Conservation (phyloP, 805 yeast genomes). For the Wickerhamia fluorescens region DNA sequence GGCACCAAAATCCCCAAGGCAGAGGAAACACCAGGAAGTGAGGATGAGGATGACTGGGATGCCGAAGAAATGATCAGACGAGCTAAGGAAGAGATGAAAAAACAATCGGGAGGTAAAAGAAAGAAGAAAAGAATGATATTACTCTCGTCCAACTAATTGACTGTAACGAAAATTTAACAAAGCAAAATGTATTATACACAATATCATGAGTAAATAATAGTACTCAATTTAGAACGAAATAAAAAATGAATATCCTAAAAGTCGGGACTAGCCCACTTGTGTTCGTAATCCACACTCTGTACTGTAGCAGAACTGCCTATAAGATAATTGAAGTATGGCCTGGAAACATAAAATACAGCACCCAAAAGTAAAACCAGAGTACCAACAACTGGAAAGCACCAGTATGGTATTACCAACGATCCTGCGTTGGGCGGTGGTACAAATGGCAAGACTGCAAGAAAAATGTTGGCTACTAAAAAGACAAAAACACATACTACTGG, state of each 20-base stretch:
- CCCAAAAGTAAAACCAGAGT: slow-evolving; percentile 39
- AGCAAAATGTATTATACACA: too few species aligned
- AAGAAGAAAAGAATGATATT: slow-evolving; percentile 41
- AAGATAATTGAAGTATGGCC: slow-evolving; percentile 6
- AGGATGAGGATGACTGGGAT: slow-evolving; percentile 39
- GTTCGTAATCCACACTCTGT: too few species aligned
- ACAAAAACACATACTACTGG: slow-evolving; percentile 25
- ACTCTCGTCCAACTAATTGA: slow-evolving; percentile 15
- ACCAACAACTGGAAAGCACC: slow-evolving; percentile 53
- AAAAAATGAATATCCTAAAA: too few species aligned
- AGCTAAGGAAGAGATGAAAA: slow-evolving; percentile 41
- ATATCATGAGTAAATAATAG: too few species aligned
- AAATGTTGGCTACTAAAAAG: slow-evolving; percentile 41
- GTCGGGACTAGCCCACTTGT: too few species aligned
- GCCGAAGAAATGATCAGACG: slow-evolving; percentile 45
- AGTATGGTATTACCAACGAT: slow-evolving; percentile 39
- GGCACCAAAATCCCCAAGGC: slow-evolving; percentile 54
- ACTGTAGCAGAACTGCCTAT: too few species aligned
- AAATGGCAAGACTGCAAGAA: slow-evolving; percentile 50
- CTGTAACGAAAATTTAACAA: too few species aligned
- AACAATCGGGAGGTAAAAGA: slow-evolving; percentile 32
- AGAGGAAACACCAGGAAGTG: slow-evolving; percentile 26
- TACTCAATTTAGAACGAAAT: too few species aligned
- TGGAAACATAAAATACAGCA: slow-evolving; percentile 18
- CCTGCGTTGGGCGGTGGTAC: slow-evolving; percentile 42